These are phyloP conservation scores for Osmanthus fragrans DNA, from an alignment of 257 asterid species.

Conservation along the genomic window DNA sequence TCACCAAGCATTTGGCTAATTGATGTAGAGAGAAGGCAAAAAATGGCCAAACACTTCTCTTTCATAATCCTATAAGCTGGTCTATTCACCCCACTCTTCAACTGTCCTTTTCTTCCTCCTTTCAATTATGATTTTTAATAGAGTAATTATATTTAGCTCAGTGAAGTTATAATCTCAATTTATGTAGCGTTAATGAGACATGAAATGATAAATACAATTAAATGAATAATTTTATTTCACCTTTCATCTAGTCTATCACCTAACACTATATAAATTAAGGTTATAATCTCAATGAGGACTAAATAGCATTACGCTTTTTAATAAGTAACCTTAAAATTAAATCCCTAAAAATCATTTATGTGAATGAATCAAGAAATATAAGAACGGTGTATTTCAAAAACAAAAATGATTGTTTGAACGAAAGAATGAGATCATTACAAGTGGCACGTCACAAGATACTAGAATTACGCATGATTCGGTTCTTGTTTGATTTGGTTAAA, in stretches of 20 bases:
- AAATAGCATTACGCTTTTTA: too few relatives aligned
- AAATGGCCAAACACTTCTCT: slow-evolving; percentile 16
- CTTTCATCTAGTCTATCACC: too few relatives aligned
- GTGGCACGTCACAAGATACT: not conserved
- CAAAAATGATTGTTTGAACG: too few relatives aligned
- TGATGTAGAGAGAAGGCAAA: not conserved
- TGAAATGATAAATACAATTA: too few relatives aligned
- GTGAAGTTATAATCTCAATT: too few relatives aligned
- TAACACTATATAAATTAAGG: too few relatives aligned
- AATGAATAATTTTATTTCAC: too few relatives aligned
- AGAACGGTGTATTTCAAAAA: too few relatives aligned
- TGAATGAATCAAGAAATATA: not conserved
- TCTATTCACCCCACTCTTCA: slow-evolving; percentile 25
- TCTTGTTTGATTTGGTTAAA: too few relatives aligned
- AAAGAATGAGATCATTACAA: not conserved
- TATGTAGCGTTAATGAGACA: too few relatives aligned
- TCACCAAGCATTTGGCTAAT: slow-evolving; percentile 17
- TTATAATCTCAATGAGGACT: too few relatives aligned
- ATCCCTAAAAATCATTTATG: not conserved
- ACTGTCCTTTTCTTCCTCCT: slow-evolving; percentile 17
- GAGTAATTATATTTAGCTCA: too few relatives aligned
- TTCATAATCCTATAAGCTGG: slow-evolving; percentile 45
- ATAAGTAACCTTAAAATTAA: not conserved
- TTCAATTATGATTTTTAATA: not conserved
- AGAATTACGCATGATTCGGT: not conserved